phyloP scores from a whole-genome alignment of 768 basidiomycete species.

The Kwoniella newhampshirensis region DNA sequence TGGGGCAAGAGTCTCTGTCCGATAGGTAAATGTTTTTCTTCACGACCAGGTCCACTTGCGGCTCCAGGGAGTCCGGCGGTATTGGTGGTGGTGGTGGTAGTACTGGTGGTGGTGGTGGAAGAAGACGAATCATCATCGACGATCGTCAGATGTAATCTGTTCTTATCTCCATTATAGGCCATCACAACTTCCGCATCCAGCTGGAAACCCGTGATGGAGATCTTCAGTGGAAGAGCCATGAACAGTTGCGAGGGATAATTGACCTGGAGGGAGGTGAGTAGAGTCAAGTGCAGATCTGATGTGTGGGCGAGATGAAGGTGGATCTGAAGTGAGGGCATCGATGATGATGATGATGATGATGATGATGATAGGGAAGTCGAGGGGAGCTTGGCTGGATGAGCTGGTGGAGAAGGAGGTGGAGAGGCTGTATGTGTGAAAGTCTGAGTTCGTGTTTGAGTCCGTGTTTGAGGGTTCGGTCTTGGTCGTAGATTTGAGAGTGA shows the following conservation, averaged over 20 bases:
- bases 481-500: too few relatives aligned
- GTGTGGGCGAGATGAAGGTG: constrained; percentile 83
- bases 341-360: constrained; percentile 37
- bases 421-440: constrained; percentile 24
- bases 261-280: constrained; percentile 89
- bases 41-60: too few relatives aligned
- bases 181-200: constrained; percentile 84
- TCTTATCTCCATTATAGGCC: constrained; percentile 81
- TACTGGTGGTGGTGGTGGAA: neutral
- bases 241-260: constrained; percentile 95
- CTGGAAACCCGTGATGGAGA: constrained; percentile 83
- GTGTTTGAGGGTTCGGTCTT: neutral
- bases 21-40: constrained; percentile 24
- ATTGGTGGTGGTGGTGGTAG: too few relatives aligned
- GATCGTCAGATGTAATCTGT: constrained; percentile 81
- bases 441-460: constrained; percentile 4
- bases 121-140: constrained; percentile 58
- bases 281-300: constrained; percentile 80
- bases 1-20: constrained; percentile 77
- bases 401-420: constrained; percentile 31
- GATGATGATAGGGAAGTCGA: too few relatives aligned
- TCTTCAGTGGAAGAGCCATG: constrained; percentile 93
- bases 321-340: constrained; percentile 72
- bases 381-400: constrained; percentile 22
- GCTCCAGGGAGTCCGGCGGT: too few relatives aligned